These are phyloP conservation scores for Tothia fuscella DNA, from an alignment of 2,329 filamentous ascomycete species.

Conservation along the genomic window DNA sequence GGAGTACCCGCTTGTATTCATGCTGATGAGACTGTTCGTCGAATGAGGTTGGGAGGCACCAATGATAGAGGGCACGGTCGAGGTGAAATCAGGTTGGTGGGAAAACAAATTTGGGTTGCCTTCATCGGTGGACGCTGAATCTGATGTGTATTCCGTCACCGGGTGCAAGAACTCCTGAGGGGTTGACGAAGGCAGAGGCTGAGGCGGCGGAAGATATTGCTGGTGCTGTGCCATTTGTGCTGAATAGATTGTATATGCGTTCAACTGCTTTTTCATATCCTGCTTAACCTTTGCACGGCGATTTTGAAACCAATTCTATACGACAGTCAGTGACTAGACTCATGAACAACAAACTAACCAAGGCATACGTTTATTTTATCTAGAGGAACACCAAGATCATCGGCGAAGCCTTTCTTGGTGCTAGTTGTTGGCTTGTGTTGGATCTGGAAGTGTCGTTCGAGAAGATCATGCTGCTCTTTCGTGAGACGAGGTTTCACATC, in stretches of 20 bases:
- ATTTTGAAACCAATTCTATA: slow-evolving; percentile 43
- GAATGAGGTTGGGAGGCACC: neutral
- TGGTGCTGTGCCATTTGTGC: neutral
- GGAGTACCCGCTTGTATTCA: too few relatives aligned
- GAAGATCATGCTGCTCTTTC: slow-evolving; percentile 41
- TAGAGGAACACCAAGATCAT: slow-evolving; percentile 34
- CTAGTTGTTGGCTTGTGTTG: slow-evolving; percentile 39
- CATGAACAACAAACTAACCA: neutral
- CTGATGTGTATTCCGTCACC: neutral
- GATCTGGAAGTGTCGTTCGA: slow-evolving; percentile 36
- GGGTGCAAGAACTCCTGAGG: neutral
- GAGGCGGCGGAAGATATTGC: neutral
- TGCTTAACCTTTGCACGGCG: slow-evolving; percentile 41
- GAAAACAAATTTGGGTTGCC: neutral
- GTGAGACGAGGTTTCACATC: slow-evolving; percentile 23
- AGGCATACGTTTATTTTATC: slow-evolving; percentile 41
- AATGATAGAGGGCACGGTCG: neutral
- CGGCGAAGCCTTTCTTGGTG: slow-evolving; percentile 39
- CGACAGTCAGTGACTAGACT: slow-evolving; percentile 19
- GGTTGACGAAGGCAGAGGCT: slow-evolving; percentile 1
- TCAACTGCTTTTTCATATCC: slow-evolving; percentile 34
- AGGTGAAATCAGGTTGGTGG: neutral
- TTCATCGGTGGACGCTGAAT: neutral
- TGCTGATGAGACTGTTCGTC: too few relatives aligned
- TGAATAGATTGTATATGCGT: slow-evolving; percentile 17